Evolutionary conservation across 2,329 filamentous ascomycete genomes (phyloP), one percentile per base, ranked within the genome.

Genomic region (Pyricularia grisea): DNA sequence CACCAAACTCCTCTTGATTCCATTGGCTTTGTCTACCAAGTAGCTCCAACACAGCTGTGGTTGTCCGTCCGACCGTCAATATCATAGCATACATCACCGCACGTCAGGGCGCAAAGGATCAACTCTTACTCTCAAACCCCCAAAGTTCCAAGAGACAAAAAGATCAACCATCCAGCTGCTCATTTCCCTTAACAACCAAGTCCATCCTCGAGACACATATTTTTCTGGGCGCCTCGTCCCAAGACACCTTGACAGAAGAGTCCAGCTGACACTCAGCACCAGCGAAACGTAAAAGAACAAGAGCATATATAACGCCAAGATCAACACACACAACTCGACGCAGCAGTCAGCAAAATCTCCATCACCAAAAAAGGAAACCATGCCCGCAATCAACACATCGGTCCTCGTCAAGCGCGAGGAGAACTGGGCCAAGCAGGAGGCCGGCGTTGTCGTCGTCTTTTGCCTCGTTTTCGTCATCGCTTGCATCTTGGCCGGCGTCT

Each of bases 381-480:
- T 68, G 67, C 58, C 67, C 20, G 67, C 60, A 60, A 65, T 68
- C 33, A 36, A 63, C 67, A 36, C 27, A 27, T 9, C 25, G 14
- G 68, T 60, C 65, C 67, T 64, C 50, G 42, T 36, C 23, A 63
- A 65, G 70, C 72, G 72, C 70, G 72, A 70, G 68, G 68, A 67
- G 60, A 86, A 88, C 81, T 90, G 85, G 84, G 85, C 87, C 28
- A 73, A 77, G 71, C 74, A 78, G 36, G 84, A 90, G 74, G 81
- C 84, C 64, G 87, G 87, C 77, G 86, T 89, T 71, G 81, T 90
- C 67, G 79, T 89, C 72, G 87, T 90, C 69, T 87, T 90, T 78
- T 82, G 79, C 77, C 86, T 90, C 73, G 80, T 88, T 76, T 85
- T 85, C 74, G 73, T 87, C 70, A 84, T 90, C 72, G 81, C 71